Percentiles rank a stretch among this genome's conserved stretches.
Conservation (phyloP, 1,284 basidiomycete species). For the Irpex sp. region DNA sequence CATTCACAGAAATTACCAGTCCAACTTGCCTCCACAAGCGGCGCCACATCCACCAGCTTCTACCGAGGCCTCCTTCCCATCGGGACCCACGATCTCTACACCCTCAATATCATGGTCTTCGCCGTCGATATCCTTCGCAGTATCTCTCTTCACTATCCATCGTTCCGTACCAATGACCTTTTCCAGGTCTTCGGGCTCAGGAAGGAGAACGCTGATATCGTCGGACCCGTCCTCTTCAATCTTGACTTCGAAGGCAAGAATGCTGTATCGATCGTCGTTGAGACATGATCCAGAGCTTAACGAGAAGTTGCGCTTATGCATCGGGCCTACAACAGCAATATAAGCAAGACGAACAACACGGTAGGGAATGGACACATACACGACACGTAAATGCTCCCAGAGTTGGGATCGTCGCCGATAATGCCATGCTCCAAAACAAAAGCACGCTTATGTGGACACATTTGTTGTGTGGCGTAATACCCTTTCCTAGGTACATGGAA, state of each 20-base stretch:
- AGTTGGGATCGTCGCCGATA: constrained; percentile 52
- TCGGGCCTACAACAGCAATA: constrained; percentile 39
- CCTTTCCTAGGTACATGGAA: constrained; percentile 56
- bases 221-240: constrained; percentile 38
- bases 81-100: constrained; percentile 38
- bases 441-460: constrained; percentile 63
- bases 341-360: not conserved
- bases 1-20: not conserved
- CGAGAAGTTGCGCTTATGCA: constrained; percentile 73
- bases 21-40: not conserved
- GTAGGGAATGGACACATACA: constrained; percentile 28
- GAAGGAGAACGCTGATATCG: constrained; percentile 52
- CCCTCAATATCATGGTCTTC: constrained; percentile 11
- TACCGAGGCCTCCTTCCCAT: not conserved
- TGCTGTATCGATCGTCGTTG: constrained; percentile 61
- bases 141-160: constrained; percentile 57
- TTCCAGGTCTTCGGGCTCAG: constrained; percentile 57
- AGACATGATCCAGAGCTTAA: constrained; percentile 58
- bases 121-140: constrained; percentile 36
- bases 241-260: constrained; percentile 60
- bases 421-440: constrained; percentile 74
- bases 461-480: constrained; percentile 70
- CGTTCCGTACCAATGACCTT: constrained; percentile 62
- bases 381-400: constrained; percentile 42
- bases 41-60: not conserved